Percentiles rank a stretch among this genome's conserved stretches.
Conservation (phyloP, 2,329 filamentous ascomycete species). For the Penicillium sp. region DNA sequence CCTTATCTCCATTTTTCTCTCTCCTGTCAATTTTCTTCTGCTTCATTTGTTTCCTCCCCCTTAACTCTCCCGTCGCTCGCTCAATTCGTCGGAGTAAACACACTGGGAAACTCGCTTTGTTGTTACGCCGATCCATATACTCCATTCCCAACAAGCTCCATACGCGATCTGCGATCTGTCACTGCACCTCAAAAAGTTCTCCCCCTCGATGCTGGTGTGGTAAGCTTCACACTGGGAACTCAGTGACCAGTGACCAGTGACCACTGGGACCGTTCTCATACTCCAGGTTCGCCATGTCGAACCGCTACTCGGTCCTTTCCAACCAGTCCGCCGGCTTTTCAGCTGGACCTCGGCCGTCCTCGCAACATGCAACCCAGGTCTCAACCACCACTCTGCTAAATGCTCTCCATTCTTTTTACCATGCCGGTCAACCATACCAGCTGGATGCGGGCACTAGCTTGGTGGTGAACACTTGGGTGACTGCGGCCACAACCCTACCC, state of each 20-base stretch:
- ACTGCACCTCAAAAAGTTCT: too few species aligned
- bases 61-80: conserved; percentile 16
- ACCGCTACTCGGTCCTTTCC: conserved; percentile 59
- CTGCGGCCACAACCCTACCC: conserved; percentile 64
- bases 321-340: conserved; percentile 54
- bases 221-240: conserved; percentile 6
- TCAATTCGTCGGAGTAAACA: conserved; percentile 14
- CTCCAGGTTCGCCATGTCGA: conserved; percentile 49
- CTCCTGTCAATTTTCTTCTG: background rate
- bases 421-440: conserved; percentile 73
- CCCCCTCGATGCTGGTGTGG: conserved; percentile 5
- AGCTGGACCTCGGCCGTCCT: conserved; percentile 52
- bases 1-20: conserved; percentile 5
- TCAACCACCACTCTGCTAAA: conserved; percentile 93
- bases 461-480: conserved; percentile 94
- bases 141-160: background rate
- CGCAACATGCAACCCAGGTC: conserved; percentile 70
- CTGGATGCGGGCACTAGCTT: conserved; percentile 87
- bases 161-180: conserved; percentile 1
- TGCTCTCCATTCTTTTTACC: conserved; percentile 82
- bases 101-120: conserved; percentile 5
- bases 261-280: background rate
- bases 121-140: conserved; percentile 5
- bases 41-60: background rate
- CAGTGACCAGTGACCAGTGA: conserved; percentile 4